Base-by-base conservation (phyloP, 495 filamentous ascomycete genomes). In the Lasiosphaeriaceae sp. region DNA sequence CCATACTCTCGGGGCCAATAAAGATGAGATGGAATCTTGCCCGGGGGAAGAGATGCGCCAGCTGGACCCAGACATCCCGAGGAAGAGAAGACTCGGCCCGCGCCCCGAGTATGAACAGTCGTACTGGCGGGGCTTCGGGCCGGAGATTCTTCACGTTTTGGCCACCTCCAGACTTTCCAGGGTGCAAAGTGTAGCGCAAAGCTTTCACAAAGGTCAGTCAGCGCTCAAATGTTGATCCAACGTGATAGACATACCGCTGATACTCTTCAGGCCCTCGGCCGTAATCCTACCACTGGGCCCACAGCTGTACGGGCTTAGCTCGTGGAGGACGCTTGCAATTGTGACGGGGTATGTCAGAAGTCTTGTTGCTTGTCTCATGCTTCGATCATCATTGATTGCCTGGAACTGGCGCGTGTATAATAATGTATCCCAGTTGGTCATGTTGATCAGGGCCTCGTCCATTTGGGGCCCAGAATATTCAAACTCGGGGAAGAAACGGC, bases 381-480 rank as follows among this genome's bases (percentile, higher is more conserved):
- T 86, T 34, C 92, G 79, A 57, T 93, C 90, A 44, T 89, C 83
- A 61, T 99, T 89, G 65, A 99, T 88, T 8, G 94, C 94, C 37
- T 83, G 79, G 66, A 91, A 97, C 55, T 92, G 84, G 45, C 95
- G 80, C 2, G 91, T 90, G 66, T 96, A 99, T 47, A 97, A 73
- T 57, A 90, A 90, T 0, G 94, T 97, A 66, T 99, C 94, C 94
- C 94, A 99, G 70, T 94, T 97, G 31, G 89, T 96, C 88, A 97
- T 92, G 76, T 99, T 99, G 51, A 96, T 82, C 60, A 93, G 76
- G 50, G 88, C 88, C 66, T 96, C 92, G 55, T 97, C 92, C 71
- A 95, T 86, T 73, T 96, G 93, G 26, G 83, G 80, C 4, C 83
- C 88, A 0, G 94, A 90, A 67, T 96, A 96, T 50, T 90, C 80